Base-by-base conservation (phyloP, 352 stramenopile genomes). In the Phytophthora syringae region DNA sequence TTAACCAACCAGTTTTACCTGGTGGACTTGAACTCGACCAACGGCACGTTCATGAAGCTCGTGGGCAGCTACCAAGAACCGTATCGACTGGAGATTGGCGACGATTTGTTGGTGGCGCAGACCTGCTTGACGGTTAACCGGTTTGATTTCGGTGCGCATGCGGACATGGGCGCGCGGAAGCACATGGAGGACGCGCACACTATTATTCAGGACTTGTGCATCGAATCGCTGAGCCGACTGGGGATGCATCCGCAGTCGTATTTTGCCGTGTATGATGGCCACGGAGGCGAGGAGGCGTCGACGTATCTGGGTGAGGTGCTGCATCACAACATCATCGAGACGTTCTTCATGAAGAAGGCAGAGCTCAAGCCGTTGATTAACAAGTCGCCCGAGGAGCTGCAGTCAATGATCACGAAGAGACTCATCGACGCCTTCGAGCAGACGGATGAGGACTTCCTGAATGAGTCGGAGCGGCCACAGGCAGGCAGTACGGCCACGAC, bases 151-250 rank as follows among this genome's bases (percentile, higher is more conserved):
- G 97, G 96, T 27, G 92, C 97, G 12, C 96, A 95, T 59, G 94
- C 98, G 47, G 91, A 95, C 43, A 98, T 98, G 77, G 96, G 96
- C 20, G 84, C 89, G 7, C 74, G 97, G 20, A 97, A 97, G 55
- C 90, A 97, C 24, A 99, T 99, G 96, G 95, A 99, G 74, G 96
- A 99, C 74, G 84, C 95, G 25, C 97, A 97, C 39, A 90, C 96
- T 45, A 91, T 99, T 47, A 93, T 99, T 49, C 96, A 99, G 61
- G 87, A 95, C 58, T 61, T 95, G 53, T 84, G 88, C 30, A 84
- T 93, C 12, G 58, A 85, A 43, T 70, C 70, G 1, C 32, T 95
- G 9, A 86, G 75, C 48, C 68, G 70, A 4, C 40, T 88, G 13
- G 77, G 79, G 0, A 48, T 92, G 43, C 77, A 94, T 70, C 84